A percentile compares a stretch with the other conserved stretches of the same genome.
These are phyloP conservation scores for Volvariella volvacea DNA, from an alignment of 1,284 basidiomycete genomes.

Conservation along the genomic window DNA sequence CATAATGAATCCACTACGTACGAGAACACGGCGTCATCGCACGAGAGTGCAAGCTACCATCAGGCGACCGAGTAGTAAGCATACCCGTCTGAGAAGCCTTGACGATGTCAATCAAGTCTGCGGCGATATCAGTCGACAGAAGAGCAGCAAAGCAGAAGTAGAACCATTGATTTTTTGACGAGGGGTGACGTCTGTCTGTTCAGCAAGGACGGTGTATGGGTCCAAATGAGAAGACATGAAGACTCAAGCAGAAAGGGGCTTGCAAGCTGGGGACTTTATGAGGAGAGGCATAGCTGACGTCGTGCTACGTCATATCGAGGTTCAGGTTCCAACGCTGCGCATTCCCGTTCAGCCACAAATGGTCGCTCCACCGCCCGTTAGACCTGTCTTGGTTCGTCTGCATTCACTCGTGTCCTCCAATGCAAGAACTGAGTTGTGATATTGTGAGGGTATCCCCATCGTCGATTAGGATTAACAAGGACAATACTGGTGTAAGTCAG, in stretches of 20 bases:
- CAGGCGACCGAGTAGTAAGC: slow-evolving; percentile 73
- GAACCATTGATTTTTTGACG: slow-evolving; percentile 62
- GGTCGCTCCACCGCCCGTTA: no score
- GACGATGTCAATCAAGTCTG: slow-evolving; percentile 57
- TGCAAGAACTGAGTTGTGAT: slow-evolving; percentile 6
- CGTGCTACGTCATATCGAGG: slow-evolving; percentile 6
- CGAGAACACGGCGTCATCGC: slow-evolving; percentile 75
- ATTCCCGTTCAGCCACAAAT: background rate
- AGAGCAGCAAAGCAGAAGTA: background rate
- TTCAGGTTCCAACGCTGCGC: slow-evolving; percentile 1
- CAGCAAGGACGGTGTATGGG: slow-evolving; percentile 57
- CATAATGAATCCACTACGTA: slow-evolving; percentile 26
- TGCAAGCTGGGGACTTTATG: slow-evolving; percentile 8
- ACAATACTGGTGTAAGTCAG: slow-evolving; percentile 31
- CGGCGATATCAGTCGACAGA: background rate
- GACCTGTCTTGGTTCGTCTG: no score
- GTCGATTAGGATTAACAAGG: slow-evolving; percentile 13
- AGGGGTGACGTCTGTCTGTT: slow-evolving; percentile 44
- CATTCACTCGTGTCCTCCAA: no score
- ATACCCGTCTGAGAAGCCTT: slow-evolving; percentile 64
- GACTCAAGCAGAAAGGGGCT: background rate
- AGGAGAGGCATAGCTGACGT: slow-evolving; percentile 4
- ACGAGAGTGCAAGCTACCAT: slow-evolving; percentile 74
- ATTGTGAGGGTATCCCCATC: no score
- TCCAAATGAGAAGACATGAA: slow-evolving; percentile 42